phyloP scores from a whole-genome alignment of 148 eudicot species.

The Tetragonia tetragonoides region DNA sequence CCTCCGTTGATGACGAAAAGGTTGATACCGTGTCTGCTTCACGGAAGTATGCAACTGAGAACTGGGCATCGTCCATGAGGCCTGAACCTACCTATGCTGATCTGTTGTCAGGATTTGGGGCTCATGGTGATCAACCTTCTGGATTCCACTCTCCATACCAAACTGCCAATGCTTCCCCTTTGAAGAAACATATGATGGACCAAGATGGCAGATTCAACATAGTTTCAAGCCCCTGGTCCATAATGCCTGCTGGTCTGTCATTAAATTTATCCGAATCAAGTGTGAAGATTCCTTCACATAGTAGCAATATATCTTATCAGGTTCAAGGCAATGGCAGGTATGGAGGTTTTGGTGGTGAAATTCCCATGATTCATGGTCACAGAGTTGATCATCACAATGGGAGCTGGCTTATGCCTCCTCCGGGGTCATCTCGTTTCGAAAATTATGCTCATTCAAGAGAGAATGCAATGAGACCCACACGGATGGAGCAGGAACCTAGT shows the following conservation, averaged over 20 bases:
- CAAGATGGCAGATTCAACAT: constrained; percentile 57
- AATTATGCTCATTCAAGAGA: constrained; percentile 50
- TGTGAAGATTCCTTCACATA: constrained; percentile 39
- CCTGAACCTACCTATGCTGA: constrained; percentile 66
- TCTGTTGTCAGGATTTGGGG: constrained; percentile 73
- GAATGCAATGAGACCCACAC: constrained; percentile 29
- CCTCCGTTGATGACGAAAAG: constrained; percentile 59
- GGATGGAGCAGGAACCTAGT: constrained; percentile 35
- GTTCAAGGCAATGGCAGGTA: constrained; percentile 51
- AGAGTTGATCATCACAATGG: constrained; percentile 52
- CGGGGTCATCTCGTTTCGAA: constrained; percentile 46
- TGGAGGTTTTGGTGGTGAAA: constrained; percentile 48
- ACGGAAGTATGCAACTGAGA: constrained; percentile 52
- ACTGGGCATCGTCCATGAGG: constrained; percentile 50
- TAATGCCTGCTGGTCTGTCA: constrained; percentile 53
- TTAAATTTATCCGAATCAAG: constrained; percentile 66
- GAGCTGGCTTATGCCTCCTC: constrained; percentile 69
- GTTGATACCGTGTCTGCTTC: constrained; percentile 46
- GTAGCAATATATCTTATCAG: constrained; percentile 44
- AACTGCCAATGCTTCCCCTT: constrained; percentile 28
- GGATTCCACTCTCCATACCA: constrained; percentile 47
- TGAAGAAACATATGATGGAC: constrained; percentile 43
- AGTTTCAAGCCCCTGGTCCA: constrained; percentile 50
- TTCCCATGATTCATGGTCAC: constrained; percentile 38
- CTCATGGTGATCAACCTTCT: constrained; percentile 42